Evolutionary conservation across 164 flowering plant species (phyloP), one percentile per base, ranked within the genome.

Genomic region (Amborella trichopoda): DNA sequence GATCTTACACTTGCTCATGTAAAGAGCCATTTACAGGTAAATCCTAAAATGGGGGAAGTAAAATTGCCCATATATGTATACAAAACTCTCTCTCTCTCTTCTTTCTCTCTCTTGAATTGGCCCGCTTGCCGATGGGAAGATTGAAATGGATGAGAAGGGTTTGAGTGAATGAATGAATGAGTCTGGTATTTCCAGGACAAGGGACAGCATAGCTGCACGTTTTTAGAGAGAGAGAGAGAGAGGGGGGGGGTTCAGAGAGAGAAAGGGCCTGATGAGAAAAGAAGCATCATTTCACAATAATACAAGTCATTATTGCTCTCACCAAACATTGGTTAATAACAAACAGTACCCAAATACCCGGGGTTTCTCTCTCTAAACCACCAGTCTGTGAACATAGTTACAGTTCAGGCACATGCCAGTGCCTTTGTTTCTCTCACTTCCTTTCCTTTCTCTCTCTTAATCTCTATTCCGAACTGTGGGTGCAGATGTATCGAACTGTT

Each of bases 401-500:
- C n/a, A n/a, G n/a, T n/a, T n/a, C n/a, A n/a, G n/a, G n/a, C n/a
- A n/a, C n/a, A n/a, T n/a, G n/a, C n/a, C n/a, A n/a, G n/a, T n/a
- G n/a, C n/a, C 8, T 1, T n/a, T 16, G 1, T 18, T 22, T 42
- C 14, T 22, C 2, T 38, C 11, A 38, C 41, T 27, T 32, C 39
- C 19, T 12, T 30, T 44, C 23, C 23, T 47, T 21, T 50, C 46
- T 46, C 36, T 19, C 28, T 13, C 33, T 40, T 26, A 20, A 26
- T 40, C 47, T 44, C 40, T 58, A 37, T 20, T 46, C 58, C 42
- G 23, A 48, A 21, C 56, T 61, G 59, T 26, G 55, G 50, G 61
- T 58, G 63, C 72, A 81, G 90, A 81, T 81, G 90, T 81, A 78
- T 73, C 60, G 90, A 65, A 81, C 85, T 66, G 83, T 78, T 40